Evolutionary conservation across 306 rosid species (phyloP).

Genomic region (Bauhinia variegata): DNA sequence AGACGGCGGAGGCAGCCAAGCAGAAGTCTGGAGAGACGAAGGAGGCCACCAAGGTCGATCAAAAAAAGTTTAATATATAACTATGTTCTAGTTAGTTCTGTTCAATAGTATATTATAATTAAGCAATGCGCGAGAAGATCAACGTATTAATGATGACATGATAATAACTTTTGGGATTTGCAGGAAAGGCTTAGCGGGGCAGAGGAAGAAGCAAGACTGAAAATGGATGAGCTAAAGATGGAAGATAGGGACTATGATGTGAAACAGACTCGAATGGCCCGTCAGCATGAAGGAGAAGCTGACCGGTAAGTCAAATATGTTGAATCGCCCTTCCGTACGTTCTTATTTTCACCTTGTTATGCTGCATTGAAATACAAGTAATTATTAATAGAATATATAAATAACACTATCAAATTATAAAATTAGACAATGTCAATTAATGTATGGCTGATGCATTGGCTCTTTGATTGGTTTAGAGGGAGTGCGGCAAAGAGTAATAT

Average conservation of each 20-base stretch:
- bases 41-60: not conserved
- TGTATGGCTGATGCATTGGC: too few relatives aligned
- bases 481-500: too few relatives aligned
- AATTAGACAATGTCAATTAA: too few relatives aligned
- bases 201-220: constrained; percentile 53
- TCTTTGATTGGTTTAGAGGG: too few relatives aligned
- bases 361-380: too few relatives aligned
- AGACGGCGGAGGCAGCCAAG: constrained; percentile 34
- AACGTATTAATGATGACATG: not conserved
- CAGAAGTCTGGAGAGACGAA: constrained; percentile 34
- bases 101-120: not conserved
- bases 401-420: too few relatives aligned
- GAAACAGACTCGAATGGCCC: constrained; percentile 4
- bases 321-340: too few relatives aligned
- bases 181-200: constrained; percentile 61
- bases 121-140: not conserved
- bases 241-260: constrained; percentile 25
- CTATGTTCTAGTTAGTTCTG: too few relatives aligned
- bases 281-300: too few relatives aligned
- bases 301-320: constrained; percentile 17
- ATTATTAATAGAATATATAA: too few relatives aligned
- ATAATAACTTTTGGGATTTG: not conserved
- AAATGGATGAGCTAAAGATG: constrained; percentile 50
- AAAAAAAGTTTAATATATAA: not conserved
- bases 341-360: too few relatives aligned